Conservation (phyloP, 1,284 basidiomycete genomes). For the Cryptococcus jaspeensis region DNA sequence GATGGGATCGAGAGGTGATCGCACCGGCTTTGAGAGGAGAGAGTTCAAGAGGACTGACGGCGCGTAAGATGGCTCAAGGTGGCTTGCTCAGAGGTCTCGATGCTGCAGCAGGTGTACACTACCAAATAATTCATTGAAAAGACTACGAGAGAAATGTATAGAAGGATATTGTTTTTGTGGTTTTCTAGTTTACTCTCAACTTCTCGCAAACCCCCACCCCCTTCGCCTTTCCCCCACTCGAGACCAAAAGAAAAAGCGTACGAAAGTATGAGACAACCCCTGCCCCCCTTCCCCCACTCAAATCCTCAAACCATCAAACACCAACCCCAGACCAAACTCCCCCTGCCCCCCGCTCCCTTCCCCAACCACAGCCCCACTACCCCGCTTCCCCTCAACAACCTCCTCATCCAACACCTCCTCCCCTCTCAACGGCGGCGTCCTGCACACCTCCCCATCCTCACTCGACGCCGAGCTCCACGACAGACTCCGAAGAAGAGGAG, state of each 20-base stretch:
- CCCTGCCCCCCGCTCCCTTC: conserved; percentile 48
- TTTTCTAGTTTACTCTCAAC: conserved; percentile 6
- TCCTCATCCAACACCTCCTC: conserved; percentile 40
- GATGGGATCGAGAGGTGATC: no score
- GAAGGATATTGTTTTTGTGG: neutral
- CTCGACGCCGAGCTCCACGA: conserved; percentile 15
- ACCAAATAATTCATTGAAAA: no score
- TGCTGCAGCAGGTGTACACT: no score
- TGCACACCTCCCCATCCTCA: conserved; percentile 24
- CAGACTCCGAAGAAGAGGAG: conserved; percentile 24
- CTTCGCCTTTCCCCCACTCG: no score
- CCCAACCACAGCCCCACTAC: conserved; percentile 32
- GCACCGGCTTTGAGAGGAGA: no score
- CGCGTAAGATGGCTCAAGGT: no score
- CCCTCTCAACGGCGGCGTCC: conserved; percentile 27
- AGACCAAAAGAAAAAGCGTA: neutral
- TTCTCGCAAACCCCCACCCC: no score
- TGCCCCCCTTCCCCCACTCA: no score
- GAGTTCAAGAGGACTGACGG: no score
- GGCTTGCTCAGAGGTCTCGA: no score
- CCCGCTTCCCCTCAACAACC: conserved; percentile 2
- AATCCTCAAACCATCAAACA: conserved; percentile 2
- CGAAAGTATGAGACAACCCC: neutral
- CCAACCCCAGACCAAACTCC: conserved; percentile 2
- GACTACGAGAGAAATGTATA: neutral